Conservation (phyloP, 1,139 yeast genomes). For the Yamadazyma diddensiae region DNA sequence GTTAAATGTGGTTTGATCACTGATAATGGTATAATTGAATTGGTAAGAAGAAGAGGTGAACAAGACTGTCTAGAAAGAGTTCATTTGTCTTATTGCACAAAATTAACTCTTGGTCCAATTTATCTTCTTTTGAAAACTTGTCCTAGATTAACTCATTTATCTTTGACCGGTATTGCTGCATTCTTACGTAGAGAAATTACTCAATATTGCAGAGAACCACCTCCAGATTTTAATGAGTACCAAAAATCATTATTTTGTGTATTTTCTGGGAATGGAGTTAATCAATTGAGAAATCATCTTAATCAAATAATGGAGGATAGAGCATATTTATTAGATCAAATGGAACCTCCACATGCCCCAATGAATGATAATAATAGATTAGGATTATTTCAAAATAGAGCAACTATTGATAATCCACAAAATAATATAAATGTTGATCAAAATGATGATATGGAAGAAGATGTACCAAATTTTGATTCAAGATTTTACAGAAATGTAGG, state of each 20-base stretch:
- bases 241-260: constrained; percentile 90
- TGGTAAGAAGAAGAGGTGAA: constrained; percentile 70
- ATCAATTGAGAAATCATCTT: constrained; percentile 62
- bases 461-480: neutral
- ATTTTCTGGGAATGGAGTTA: constrained; percentile 88
- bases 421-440: constrained; percentile 1
- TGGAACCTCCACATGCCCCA: constrained; percentile 14
- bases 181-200: constrained; percentile 85
- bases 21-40: constrained; percentile 77
- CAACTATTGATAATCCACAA: constrained; percentile 13
- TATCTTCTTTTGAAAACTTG: constrained; percentile 74
- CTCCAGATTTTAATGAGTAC: constrained; percentile 85
- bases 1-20: constrained; percentile 90
- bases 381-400: constrained; percentile 31
- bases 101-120: constrained; percentile 69
- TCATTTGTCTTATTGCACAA: constrained; percentile 88
- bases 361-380: constrained; percentile 18
- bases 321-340: constrained; percentile 39
- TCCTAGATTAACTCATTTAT: constrained; percentile 82
- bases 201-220: constrained; percentile 90
- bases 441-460: constrained; percentile 13
- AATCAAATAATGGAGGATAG: constrained; percentile 44
- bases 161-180: constrained; percentile 85
- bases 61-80: constrained; percentile 84
- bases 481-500: neutral